Base-by-base conservation (phyloP, 179 eudicot species). In the Sideroxylon spinosum region DNA sequence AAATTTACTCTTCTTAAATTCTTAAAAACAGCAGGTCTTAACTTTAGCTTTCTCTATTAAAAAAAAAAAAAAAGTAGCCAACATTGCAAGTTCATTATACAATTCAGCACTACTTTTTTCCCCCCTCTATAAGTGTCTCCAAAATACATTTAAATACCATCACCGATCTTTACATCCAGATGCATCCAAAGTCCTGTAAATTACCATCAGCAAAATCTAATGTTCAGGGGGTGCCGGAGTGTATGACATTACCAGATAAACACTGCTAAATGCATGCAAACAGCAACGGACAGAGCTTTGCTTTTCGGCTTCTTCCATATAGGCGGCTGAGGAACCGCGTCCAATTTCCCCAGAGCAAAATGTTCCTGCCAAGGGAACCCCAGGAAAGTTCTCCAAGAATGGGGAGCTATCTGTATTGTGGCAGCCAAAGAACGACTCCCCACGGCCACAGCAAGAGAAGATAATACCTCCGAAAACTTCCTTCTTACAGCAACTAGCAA, bases 381-480 rank as follows among this genome's bases (percentile, higher is more conserved):
- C 85, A 6, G 99, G 97, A 28, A 95, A 95, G 82, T 93, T 91
- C 67, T 89, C 90, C 84, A 87, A 55, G 29, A 95, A 81, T 0
- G 98, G 97, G 55, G 87, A 68, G 88, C 93, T 91, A 78, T 91
- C 98, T 23, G 89, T 80, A 77, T 88, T 85, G n/a, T 72, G 72
- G 28, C 61, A 52, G 14, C 81, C 90, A 32, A 95, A 95, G 78
- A 93, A 93, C 0, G 81, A 23, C 12, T 86, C 84, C 16, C 91
- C 99, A 0, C 98, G 95, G 22, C 97, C 95, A 88, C 90, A 88
- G 65, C 95, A 93, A 76, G 93, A 22, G 71, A 95, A 95, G 48
- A 95, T 81, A 55, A 95, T 81, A 17, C 94, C 92, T 68, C 99
- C 99, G 55, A 93, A 84, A 28, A 88, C 81, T 75, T 85, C 84